Evolutionary conservation across 2,329 filamentous ascomycete genomes (phyloP).

Genomic region (Fusarium pininemorale): DNA sequence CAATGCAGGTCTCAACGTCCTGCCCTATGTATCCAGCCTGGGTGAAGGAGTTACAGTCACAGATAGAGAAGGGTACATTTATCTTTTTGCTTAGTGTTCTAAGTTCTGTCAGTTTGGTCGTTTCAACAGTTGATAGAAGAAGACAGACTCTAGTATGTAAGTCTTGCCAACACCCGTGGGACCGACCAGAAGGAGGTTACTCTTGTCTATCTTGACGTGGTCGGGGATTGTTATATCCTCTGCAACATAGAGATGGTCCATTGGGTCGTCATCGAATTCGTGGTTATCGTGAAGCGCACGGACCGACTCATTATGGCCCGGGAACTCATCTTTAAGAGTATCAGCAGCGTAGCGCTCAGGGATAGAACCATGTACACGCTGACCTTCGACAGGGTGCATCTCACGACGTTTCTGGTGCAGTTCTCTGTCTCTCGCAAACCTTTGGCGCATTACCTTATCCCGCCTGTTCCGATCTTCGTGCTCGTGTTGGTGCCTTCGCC

Average conservation of each 20-base stretch:
- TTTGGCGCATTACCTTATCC: conserved; percentile 76
- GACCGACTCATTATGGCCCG: conserved; percentile 60
- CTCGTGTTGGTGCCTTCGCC: conserved; percentile 81
- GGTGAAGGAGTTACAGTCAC: conserved; percentile 94
- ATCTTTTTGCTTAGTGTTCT: conserved; percentile 91
- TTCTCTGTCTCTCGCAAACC: conserved; percentile 74
- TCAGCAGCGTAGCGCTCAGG: conserved; percentile 49
- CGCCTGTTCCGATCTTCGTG: conserved; percentile 65
- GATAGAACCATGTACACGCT: conserved; percentile 45
- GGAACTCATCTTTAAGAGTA: conserved; percentile 61
- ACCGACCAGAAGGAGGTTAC: conserved; percentile 89
- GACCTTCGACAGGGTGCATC: conserved; percentile 82
- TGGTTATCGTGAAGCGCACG: conserved; percentile 52
- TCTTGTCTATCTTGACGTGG: conserved; percentile 87
- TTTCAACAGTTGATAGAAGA: background rate
- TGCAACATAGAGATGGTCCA: conserved; percentile 58
- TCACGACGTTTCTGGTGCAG: conserved; percentile 63
- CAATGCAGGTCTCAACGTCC: conserved; percentile 95
- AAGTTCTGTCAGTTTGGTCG: conserved; percentile 28
- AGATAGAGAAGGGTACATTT: conserved; percentile 95
- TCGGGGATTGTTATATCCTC: conserved; percentile 57
- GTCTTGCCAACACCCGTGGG: conserved; percentile 97
- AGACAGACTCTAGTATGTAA: conserved; percentile 77
- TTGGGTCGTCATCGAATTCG: conserved; percentile 43
- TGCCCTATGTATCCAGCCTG: conserved; percentile 98